Evolutionary conservation across 1,284 basidiomycete genomes (phyloP).

Genomic region (Melampsora larici-populina): DNA sequence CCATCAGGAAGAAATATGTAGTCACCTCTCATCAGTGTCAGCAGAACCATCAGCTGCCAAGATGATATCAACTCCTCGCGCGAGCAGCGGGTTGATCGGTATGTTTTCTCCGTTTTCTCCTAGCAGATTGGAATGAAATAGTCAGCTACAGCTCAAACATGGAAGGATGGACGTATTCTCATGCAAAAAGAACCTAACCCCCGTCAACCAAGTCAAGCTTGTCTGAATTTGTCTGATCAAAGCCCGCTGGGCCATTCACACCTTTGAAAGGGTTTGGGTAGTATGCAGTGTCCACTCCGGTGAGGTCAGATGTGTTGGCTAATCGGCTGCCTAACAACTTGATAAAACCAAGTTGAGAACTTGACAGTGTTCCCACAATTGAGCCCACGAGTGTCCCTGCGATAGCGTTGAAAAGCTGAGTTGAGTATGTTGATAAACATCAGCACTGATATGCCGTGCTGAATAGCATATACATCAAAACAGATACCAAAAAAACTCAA

Average conservation of each 20-base stretch:
- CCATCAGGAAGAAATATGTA: slow-evolving; percentile 60
- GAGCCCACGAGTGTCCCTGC: slow-evolving; percentile 48
- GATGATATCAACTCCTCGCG: slow-evolving; percentile 65
- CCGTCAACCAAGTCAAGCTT: slow-evolving; percentile 58
- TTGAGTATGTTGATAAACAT: background rate
- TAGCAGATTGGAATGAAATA: background rate
- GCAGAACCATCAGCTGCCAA: slow-evolving; percentile 67
- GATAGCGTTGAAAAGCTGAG: slow-evolving; percentile 25
- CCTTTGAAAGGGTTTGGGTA: slow-evolving; percentile 42
- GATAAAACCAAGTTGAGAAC: background rate
- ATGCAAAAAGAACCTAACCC: slow-evolving; percentile 52
- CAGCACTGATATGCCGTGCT: background rate
- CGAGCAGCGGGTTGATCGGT: slow-evolving; percentile 65
- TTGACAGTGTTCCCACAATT: slow-evolving; percentile 45
- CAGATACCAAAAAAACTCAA: slow-evolving; percentile 2
- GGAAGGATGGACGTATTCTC: background rate
- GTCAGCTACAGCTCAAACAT: background rate
- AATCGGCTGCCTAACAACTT: background rate
- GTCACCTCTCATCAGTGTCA: slow-evolving; percentile 61
- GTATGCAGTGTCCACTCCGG: background rate
- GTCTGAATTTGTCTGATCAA: slow-evolving; percentile 47
- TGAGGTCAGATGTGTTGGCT: background rate
- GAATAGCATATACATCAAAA: slow-evolving; percentile 44
- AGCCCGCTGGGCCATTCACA: slow-evolving; percentile 42
- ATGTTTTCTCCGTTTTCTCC: slow-evolving; percentile 51